Base-by-base conservation (phyloP, 2,329 filamentous ascomycete genomes). In the Furcasterigmium furcatum region DNA sequence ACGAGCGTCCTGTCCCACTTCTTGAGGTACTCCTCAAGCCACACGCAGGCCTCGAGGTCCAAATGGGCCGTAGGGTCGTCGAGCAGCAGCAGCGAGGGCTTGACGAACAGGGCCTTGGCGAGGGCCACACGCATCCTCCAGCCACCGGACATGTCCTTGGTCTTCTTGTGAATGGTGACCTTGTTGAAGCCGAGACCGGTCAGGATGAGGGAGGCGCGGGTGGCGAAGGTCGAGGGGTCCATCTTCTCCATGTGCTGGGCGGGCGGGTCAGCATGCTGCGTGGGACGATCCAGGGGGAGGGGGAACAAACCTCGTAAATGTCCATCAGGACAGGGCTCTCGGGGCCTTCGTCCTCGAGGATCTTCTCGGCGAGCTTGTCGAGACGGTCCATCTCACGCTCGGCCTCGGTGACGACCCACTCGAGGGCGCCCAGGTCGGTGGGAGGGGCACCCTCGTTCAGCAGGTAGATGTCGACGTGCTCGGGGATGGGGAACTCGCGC, bases 151-250 rank as follows among this genome's bases (percentile, higher is more conserved):
- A 99, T 99, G 70, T 99, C 95, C 82, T 97, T 99, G 60, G 95
- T 99, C 84, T 95, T 96, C 83, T 99, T 99, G 71, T 95, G 77
- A 65, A 99, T 97, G 46, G 95, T 99, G 58, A 72, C 74, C 79
- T 97, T 97, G 85, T 99, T 96, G 84, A 99, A 99, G 56, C 94
- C 94, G 48, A 99, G 87, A 91, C 94, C 94, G 46, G 94, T 99
- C 58, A 99, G 73, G 66, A 99, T 99, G 55, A 96, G 85, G 46
- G 92, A 96, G 50, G 94, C 94, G 65, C 94, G 90, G 51, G 92
- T 96, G 63, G 90, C 77, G 73, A 99, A 99, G 43, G 95, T 99
- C 30, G 91, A 95, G 40, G 94, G 94, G 62, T 99, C 95, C 92
- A 99, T 96, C 71, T 85, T 86, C 73, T 99, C 94, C 82, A 97